Percentiles rank a stretch among this genome's conserved stretches.
Conservation (phyloP, 352 stramenopile species). For the Pythium volutum region DNA sequence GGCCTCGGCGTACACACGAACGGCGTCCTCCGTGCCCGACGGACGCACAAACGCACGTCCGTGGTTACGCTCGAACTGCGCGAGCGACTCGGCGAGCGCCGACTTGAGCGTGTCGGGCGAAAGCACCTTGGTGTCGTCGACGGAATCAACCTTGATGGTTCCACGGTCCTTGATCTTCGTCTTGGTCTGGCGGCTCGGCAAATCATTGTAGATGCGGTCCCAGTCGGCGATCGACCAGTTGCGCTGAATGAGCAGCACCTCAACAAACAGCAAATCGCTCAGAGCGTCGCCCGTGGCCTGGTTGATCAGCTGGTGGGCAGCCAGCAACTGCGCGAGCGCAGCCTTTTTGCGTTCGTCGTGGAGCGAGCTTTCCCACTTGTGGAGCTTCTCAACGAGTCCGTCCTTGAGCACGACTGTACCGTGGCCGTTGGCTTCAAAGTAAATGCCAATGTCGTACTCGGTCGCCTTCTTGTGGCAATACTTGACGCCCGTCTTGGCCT, state of each 20-base stretch:
- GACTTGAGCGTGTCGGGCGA: conserved; percentile 54
- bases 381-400: conserved; percentile 78
- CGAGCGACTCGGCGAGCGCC: conserved; percentile 48
- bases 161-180: conserved; percentile 71
- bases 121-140: conserved; percentile 70
- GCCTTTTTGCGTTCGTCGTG: conserved; percentile 80
- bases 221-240: conserved; percentile 91
- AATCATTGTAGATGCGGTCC: conserved; percentile 93
- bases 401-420: conserved; percentile 97
- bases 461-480: conserved; percentile 94
- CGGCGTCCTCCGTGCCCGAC: conserved; percentile 97
- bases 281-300: conserved; percentile 97
- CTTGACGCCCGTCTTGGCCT: conserved; percentile 98
- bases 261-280: conserved; percentile 95
- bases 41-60: conserved; percentile 93
- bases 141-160: conserved; percentile 55
- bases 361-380: conserved; percentile 73
- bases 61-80: conserved; percentile 53
- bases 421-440: conserved; percentile 99
- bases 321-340: conserved; percentile 79
- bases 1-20: conserved; percentile 98
- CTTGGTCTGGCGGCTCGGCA: conserved; percentile 91
- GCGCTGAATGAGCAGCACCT: conserved; percentile 91
- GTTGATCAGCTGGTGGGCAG: conserved; percentile 93
- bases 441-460: conserved; percentile 97